Evolutionary conservation across 768 basidiomycete species (phyloP), one percentile per base, ranked within the genome.

Genomic region (Coprinopsis strossmayeri): DNA sequence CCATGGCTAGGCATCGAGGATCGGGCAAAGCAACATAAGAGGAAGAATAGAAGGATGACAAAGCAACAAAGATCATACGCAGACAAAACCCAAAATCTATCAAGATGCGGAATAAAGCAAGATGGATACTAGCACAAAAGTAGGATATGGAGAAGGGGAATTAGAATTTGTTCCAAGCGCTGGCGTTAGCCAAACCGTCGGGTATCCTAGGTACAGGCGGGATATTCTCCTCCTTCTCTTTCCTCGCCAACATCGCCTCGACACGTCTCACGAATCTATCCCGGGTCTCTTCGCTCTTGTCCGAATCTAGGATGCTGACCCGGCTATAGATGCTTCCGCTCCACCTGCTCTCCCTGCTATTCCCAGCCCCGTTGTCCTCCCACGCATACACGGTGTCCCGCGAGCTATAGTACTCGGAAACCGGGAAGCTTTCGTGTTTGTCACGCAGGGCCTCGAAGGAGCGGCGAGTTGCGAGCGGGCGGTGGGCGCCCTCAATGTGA

Each of bases 211-310:
- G 61, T 39, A 59, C 53, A 40, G 55, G 58, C 1, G 61, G 46
- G 3, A 46, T 52, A 39, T 11, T 17, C 9, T 17, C 35, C 50
- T 68, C 69, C 48, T 64, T 56, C 25, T 68, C 69, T 42, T 59
- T 62, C 28, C 64, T 47, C 7, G 47, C 61, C 32, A 75, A 71
- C 75, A 81, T 75, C 45, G 64, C 72, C 58, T 75, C 76, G 13
- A 83, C 76, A 26, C 73, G 63, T 51, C 65, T 57, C 43, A 82
- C 65, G 53, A 83, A 76, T 55, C 73, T 59, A 28, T 71, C 70
- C 49, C 79, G 63, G 44, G 71, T 68, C 55, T 68, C 61, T 55
- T 69, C 72, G 53, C 79, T 81, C 62, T 71, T 70, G 26, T 77
- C 73, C 18, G 65, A 60, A 53, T 82, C 79, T 58, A 82, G 49